These are phyloP conservation scores for Claviceps sorghi DNA, from an alignment of 2,329 filamentous ascomycete species.

Conservation along the genomic window DNA sequence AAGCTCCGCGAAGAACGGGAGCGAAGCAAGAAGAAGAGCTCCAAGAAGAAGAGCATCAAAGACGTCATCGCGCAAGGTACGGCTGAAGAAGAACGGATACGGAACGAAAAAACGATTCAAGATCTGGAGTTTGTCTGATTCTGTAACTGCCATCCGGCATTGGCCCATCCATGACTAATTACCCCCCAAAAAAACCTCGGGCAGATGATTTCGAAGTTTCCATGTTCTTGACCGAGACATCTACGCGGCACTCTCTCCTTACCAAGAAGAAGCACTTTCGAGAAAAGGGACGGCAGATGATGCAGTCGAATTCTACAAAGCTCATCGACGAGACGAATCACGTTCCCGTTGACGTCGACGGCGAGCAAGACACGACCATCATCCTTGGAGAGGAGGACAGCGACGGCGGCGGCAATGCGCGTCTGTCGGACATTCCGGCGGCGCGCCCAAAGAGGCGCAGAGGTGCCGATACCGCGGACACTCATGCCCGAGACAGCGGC, in stretches of 20 bases:
- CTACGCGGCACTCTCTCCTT: constrained; percentile 71
- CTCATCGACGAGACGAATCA: constrained; percentile 43
- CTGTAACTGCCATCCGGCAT: neutral
- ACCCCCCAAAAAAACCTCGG: constrained; percentile 2
- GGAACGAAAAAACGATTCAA: neutral
- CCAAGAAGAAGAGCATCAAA: constrained; percentile 70
- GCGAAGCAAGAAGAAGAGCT: constrained; percentile 41
- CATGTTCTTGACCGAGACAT: constrained; percentile 80
- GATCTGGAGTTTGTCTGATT: neutral
- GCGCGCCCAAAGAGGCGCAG: constrained; percentile 18
- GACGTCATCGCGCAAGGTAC: constrained; percentile 71
- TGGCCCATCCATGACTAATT: neutral
- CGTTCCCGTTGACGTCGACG: constrained; percentile 34
- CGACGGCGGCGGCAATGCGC: constrained; percentile 14
- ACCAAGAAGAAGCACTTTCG: constrained; percentile 71
- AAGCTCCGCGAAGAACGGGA: constrained; percentile 80
- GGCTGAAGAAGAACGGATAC: neutral
- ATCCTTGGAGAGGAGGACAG: constrained; percentile 35
- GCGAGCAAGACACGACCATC: constrained; percentile 6
- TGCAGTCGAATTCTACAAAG: constrained; percentile 48
- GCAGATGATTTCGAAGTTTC: constrained; percentile 90
- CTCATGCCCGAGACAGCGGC: constrained; percentile 13
- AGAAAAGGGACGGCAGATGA: constrained; percentile 36
- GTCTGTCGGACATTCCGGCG: constrained; percentile 22
- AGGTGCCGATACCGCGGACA: constrained; percentile 12